Conservation (phyloP, 331 rosid genomes). For the Quercus tomentella region DNA sequence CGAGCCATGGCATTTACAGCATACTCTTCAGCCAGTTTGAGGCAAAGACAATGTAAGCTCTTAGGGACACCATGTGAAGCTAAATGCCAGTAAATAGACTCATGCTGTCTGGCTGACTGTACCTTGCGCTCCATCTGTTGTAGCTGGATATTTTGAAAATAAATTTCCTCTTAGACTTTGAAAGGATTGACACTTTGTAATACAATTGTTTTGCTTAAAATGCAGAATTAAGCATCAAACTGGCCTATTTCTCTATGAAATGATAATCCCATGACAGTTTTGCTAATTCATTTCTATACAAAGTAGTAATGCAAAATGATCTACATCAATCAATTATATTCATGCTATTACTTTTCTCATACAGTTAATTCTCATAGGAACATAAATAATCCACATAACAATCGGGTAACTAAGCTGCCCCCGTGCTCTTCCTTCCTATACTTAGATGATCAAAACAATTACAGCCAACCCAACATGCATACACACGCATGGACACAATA, state of each 20-base stretch:
- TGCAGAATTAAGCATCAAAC: neutral
- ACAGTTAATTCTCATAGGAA: neutral
- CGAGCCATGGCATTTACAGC: constrained; percentile 79
- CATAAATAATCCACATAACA: neutral
- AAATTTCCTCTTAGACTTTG: constrained; percentile 7
- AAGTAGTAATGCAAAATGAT: neutral
- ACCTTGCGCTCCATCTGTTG: constrained; percentile 77
- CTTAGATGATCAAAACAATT: neutral
- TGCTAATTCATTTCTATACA: neutral
- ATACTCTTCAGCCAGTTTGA: constrained; percentile 85
- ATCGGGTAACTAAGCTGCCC: too few relatives aligned
- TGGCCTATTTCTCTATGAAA: neutral
- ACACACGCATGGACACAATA: neutral
- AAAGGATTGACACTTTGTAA: neutral
- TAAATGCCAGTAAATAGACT: constrained; percentile 81
- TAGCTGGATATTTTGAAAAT: constrained; percentile 45
- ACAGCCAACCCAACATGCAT: neutral
- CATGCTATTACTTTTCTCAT: neutral
- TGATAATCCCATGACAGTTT: neutral
- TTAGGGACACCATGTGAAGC: constrained; percentile 89
- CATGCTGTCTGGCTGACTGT: constrained; percentile 64
- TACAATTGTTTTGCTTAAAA: neutral
- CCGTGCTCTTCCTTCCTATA: too few relatives aligned
- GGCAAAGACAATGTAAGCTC: constrained; percentile 79
- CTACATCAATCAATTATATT: neutral